A percentile compares a stretch with the other conserved stretches of the same genome.
These are phyloP conservation scores for Niveomyces coronatus DNA, from an alignment of 2,329 filamentous ascomycete species.

Conservation along the genomic window DNA sequence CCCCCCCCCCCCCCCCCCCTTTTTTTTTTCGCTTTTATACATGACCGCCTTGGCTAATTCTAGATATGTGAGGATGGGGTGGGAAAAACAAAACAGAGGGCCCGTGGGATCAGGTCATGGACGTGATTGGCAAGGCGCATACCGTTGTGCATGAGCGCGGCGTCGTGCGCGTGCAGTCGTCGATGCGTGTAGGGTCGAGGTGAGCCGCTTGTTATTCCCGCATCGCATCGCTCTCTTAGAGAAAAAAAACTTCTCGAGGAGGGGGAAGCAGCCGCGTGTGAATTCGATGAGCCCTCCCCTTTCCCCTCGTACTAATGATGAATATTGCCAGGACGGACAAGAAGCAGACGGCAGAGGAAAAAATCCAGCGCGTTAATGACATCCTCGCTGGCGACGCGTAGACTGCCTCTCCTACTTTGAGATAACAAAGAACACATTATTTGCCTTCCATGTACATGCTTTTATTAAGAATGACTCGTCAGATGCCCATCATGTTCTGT, in stretches of 20 bases:
- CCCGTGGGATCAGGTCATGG: conserved; percentile 80
- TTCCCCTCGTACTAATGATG: neutral
- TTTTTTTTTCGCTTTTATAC: neutral
- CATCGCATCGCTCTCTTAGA: neutral
- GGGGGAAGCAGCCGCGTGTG: neutral
- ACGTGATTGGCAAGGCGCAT: conserved; percentile 77
- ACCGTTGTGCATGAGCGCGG: conserved; percentile 64
- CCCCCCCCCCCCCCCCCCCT: neutral
- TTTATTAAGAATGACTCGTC: too few relatives aligned
- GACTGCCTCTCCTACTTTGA: neutral
- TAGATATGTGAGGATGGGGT: neutral
- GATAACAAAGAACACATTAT: neutral
- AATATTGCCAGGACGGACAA: conserved; percentile 60
- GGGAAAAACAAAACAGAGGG: conserved; percentile 54
- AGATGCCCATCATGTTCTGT: too few relatives aligned
- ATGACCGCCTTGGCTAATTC: neutral
- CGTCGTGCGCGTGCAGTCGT: conserved; percentile 75
- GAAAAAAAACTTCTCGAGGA: too few relatives aligned
- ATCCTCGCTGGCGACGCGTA: conserved; percentile 28
- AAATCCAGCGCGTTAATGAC: conserved; percentile 54
- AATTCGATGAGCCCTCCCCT: neutral
- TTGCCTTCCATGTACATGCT: too few relatives aligned
- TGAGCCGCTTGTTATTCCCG: conserved; percentile 19
- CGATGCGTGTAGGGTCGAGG: conserved; percentile 77
- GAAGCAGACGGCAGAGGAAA: conserved; percentile 69